These are phyloP conservation scores for Nannochloropsis salina DNA, from an alignment of 108 stramenopile genomes.

Conservation along the genomic window DNA sequence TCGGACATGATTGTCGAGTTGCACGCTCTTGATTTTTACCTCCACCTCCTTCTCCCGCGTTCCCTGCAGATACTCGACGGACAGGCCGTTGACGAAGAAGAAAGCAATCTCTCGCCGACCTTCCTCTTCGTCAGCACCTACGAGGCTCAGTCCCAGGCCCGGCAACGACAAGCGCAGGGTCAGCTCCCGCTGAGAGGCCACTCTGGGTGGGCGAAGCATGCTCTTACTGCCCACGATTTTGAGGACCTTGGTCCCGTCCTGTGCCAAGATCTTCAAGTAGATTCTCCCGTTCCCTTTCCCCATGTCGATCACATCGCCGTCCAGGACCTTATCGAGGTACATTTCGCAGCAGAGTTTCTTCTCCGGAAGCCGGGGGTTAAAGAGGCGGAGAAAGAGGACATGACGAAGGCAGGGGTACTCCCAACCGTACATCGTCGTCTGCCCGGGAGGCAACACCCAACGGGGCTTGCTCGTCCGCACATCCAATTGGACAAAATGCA, in stretches of 20 bases:
- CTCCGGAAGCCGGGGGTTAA: neutral
- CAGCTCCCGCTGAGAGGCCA: neutral
- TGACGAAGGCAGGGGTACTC: conserved; percentile 2
- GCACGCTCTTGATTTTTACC: conserved; percentile 9
- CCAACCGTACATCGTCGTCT: neutral
- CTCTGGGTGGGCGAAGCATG: neutral
- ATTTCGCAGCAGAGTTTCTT: neutral
- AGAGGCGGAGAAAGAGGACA: neutral
- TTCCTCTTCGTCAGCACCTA: neutral
- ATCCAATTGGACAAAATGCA: conserved; percentile 3
- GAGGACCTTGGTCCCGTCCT: neutral
- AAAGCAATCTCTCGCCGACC: neutral
- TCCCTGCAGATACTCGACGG: neutral
- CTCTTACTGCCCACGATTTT: conserved; percentile 8
- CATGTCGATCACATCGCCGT: neutral
- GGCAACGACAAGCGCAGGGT: neutral
- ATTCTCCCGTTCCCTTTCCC: neutral
- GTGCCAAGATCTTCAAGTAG: neutral
- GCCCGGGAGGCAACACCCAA: neutral
- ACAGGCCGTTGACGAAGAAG: neutral
- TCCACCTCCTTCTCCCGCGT: conserved; percentile 17
- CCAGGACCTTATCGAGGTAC: conserved; percentile 3
- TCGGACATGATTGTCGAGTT: neutral
- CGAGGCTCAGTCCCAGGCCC: neutral
- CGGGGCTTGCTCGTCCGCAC: neutral